Base-by-base conservation (phyloP, 2,329 filamentous ascomycete species). In the Lachnellula willkommii region DNA sequence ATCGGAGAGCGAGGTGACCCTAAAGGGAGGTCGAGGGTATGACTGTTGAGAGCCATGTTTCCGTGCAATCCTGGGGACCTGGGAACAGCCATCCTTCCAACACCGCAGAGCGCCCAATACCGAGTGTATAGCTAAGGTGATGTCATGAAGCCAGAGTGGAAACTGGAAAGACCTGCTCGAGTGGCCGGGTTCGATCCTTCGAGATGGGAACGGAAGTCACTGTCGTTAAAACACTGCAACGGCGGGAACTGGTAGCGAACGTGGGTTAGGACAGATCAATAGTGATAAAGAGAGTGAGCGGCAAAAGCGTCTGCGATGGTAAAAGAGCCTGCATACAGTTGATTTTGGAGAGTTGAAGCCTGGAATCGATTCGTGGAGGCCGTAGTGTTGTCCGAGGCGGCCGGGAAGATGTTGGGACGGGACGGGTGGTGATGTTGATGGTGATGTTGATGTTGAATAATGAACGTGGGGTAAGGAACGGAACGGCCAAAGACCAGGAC, bases 1-100 rank as follows among this genome's bases (percentile, higher is more conserved):
- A 50, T 56, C 35, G 50, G 40, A 28, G 54, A 50, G 42, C 49
- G 49, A 48, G 42, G n/a, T 22, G 42, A 17, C 14, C 17, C 42
- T 22, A 24, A 5, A 20, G 42, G 42, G 20, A 56, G 36, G 22
- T 56, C 49, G 17, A 56, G 28, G 28, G 28, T 32, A 32, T 32
- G 36, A n/a, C 26, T 42, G 17, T 37, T 56, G n/a, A 43, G 35
- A 42, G 51, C 15, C 43, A 47, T 47, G 26, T 20, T 47, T 32
- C 32, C 48, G 5, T 12, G 20, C 20, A 22, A 12, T 45, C n/a
- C 20, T 17, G 42, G 20, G 9, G 28, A 32, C 42, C 42, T 45
- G 22, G 12, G 20, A 26, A 22, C 42, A 9, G 42, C 42, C 42
- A 32, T 32, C 11, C n/a, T 45, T 22, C n/a, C 15, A 22, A 22